Conservation (phyloP, 1,139 yeast species). For the Pichia terricola region DNA sequence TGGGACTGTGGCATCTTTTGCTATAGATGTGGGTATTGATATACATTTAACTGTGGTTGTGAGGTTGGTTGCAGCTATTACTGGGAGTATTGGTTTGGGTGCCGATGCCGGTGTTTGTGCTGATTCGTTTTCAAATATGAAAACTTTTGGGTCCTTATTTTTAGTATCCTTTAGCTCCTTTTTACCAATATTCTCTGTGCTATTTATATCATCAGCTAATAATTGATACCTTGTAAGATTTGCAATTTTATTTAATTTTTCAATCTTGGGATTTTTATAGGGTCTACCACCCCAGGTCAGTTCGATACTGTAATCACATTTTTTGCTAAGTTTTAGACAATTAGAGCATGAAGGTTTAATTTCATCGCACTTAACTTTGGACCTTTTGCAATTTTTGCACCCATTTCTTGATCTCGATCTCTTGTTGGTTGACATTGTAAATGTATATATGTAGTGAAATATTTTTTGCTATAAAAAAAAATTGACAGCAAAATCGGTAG, state of each 20-base stretch:
- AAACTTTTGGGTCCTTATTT: background rate
- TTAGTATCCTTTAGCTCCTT: no score
- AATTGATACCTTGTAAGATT: constrained; percentile 3
- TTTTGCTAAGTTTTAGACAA: constrained; percentile 38
- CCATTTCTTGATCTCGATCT: constrained; percentile 37
- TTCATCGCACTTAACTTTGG: constrained; percentile 72
- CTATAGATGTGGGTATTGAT: background rate
- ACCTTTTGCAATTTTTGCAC: constrained; percentile 60
- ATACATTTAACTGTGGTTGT: background rate
- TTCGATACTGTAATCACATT: constrained; percentile 58
- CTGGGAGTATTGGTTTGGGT: background rate
- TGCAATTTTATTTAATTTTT: constrained; percentile 22
- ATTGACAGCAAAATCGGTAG: no score
- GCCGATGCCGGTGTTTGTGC: background rate
- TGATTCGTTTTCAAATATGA: background rate
- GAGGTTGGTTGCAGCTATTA: background rate
- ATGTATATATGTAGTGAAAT: background rate
- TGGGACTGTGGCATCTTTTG: background rate
- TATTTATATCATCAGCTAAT: background rate
- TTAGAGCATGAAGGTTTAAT: constrained; percentile 52
- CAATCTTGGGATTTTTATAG: constrained; percentile 32
- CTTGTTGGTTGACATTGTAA: constrained; percentile 9
- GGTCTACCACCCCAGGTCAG: constrained; percentile 79
- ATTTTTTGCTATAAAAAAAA: no score
- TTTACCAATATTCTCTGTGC: no score